Percentiles rank a stretch among this genome's conserved stretches.
Conservation (phyloP, 306 rosid species). For the Prunus dulcis region DNA sequence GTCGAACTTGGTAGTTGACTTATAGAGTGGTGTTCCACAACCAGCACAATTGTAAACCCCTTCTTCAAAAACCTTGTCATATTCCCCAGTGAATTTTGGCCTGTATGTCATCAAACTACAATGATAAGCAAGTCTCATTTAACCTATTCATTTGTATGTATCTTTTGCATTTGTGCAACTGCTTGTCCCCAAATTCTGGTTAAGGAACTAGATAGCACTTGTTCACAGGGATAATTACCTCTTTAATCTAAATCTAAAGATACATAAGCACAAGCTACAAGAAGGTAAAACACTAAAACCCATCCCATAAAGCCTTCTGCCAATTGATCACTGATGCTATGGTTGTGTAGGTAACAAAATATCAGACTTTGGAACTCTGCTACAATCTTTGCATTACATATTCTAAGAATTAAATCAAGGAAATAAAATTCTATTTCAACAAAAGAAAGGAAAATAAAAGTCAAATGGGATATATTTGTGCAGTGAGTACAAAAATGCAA, state of each 20-base stretch:
- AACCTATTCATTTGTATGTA: background rate
- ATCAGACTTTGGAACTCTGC: background rate
- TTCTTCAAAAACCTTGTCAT: conserved; percentile 68
- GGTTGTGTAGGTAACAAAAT: background rate
- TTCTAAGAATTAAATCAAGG: background rate
- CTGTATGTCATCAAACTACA: conserved; percentile 32
- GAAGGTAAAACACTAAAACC: background rate
- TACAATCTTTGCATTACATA: background rate
- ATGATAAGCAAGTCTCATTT: background rate
- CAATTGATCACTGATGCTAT: background rate
- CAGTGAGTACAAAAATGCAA: background rate
- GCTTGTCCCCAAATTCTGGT: background rate
- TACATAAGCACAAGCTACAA: background rate
- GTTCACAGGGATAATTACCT: background rate
- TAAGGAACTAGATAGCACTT: background rate
- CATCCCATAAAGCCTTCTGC: background rate
- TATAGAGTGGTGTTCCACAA: conserved; percentile 77
- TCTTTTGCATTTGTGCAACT: background rate
- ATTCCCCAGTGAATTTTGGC: conserved; percentile 70
- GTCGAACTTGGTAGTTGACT: conserved; percentile 70
- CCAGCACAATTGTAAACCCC: conserved; percentile 79
- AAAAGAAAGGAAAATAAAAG: background rate
- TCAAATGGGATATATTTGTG: background rate
- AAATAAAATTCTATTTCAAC: background rate
- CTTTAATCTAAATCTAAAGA: background rate